Base-by-base conservation (phyloP, 1,284 basidiomycete genomes). In the Ceratobasidium sp. region DNA sequence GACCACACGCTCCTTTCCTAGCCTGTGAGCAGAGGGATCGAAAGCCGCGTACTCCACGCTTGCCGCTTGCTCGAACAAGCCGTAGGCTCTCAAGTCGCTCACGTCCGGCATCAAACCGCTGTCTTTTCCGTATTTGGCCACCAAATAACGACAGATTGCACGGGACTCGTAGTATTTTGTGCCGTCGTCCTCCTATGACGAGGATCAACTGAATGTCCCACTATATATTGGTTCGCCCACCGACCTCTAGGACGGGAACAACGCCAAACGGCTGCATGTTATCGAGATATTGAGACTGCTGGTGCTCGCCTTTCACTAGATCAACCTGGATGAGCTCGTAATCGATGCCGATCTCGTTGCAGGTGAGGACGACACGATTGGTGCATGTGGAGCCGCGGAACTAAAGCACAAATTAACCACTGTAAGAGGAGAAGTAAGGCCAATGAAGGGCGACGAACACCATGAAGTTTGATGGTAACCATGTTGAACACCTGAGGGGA, bases 91-190 rank as follows among this genome's bases (percentile, higher is more conserved):
- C 83, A 86, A 69, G 85, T 86, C 80, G 83, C 82, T 46, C n/a
- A 78, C 60, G 68, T 28, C 23, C 3, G 79, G 79, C n/a, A 77
- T 44, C 42, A 79, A 79, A 58, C 87, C 86, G 80, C 86, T 82
- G 73, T 82, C 80, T 7, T 84, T 81, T 5, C 70, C 51, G 77
- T 88, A 88, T 82, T 89, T 89, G 77, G 84, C 83, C 70, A 86
- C 86, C 79, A 90, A 71, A 82, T 90, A 90, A 46, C 89, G 87
- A 6, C 80, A 80, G 78, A 91, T 91, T 2, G 90, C 90, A 51
- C 90, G 88, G 49, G 87, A 88, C 82, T 91, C 89, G 44, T 26
- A 73, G 39, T 61, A 46, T n/a, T 63, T 40, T 13, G 70, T 73
- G 5, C 70, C 70, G 28, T 81, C 81, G 77, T 83, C 58, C 44